A percentile compares a stretch with the other conserved stretches of the same genome.
Evolutionary conservation across 805 yeast species (phyloP).

Genomic region (Kluyveromyces lactis): DNA sequence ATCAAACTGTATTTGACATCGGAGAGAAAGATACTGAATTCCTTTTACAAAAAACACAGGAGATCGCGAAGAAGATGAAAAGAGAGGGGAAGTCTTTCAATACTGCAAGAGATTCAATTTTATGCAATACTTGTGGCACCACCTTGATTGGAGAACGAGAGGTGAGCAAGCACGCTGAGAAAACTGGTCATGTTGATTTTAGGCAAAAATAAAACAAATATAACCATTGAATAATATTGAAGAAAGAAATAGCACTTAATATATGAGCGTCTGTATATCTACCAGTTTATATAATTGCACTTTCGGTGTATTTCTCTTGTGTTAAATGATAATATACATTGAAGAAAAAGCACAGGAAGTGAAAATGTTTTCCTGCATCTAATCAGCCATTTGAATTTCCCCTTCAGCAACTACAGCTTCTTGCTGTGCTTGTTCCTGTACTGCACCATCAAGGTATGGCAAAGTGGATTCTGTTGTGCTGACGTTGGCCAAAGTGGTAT

Average conservation of each 20-base stretch:
- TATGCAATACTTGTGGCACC: slow-evolving; percentile 48
- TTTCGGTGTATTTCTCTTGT: too few relatives aligned
- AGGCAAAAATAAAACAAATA: slow-evolving; percentile 43
- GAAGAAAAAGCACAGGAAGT: too few relatives aligned
- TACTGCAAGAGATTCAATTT: slow-evolving; percentile 47
- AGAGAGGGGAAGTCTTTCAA: slow-evolving; percentile 54
- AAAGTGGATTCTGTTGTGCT: slow-evolving; percentile 28
- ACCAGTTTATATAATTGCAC: too few relatives aligned
- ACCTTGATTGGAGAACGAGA: slow-evolving; percentile 54
- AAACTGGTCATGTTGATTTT: slow-evolving; percentile 52
- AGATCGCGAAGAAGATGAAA: slow-evolving; percentile 40
- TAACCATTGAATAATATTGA: too few relatives aligned
- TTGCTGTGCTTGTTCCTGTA: slow-evolving; percentile 3
- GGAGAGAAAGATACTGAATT: slow-evolving; percentile 25
- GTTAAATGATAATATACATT: too few relatives aligned
- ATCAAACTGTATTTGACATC: slow-evolving; percentile 34
- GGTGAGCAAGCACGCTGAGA: slow-evolving; percentile 55
- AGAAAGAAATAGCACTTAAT: too few relatives aligned
- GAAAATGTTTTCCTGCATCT: too few relatives aligned
- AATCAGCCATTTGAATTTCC: slow-evolving; percentile 11
- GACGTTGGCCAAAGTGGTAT: slow-evolving; percentile 19
- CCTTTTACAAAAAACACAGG: slow-evolving; percentile 31
- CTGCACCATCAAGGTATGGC: slow-evolving; percentile 17
- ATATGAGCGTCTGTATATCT: too few relatives aligned
- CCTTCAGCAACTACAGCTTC: slow-evolving; percentile 17